Evolutionary conservation across 768 basidiomycete species (phyloP).

Genomic region (Russula earlei): DNA sequence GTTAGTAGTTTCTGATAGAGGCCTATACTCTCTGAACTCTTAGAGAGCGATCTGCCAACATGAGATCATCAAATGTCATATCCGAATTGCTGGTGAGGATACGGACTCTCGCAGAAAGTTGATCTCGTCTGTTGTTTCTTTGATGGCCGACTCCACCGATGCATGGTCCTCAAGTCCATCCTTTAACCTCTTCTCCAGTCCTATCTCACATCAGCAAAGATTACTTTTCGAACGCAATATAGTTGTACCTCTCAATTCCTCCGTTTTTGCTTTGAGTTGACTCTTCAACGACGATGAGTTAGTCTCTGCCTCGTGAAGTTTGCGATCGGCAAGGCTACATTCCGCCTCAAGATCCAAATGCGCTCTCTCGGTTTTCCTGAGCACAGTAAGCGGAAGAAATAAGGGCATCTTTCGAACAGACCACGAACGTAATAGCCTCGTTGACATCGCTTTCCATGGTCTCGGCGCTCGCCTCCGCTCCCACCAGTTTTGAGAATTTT

Average conservation of each 20-base stretch:
- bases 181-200: constrained; percentile 39
- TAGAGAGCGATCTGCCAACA: constrained; percentile 23
- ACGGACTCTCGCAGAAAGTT: constrained; percentile 37
- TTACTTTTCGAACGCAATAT: background rate
- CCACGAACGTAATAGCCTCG: constrained; percentile 43
- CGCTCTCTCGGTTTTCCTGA: constrained; percentile 63
- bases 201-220: constrained; percentile 26
- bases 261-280: constrained; percentile 51
- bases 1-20: constrained; percentile 49
- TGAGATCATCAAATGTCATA: background rate
- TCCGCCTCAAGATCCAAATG: constrained; percentile 39
- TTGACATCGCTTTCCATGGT: constrained; percentile 71
- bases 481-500: constrained; percentile 60
- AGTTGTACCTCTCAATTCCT: constrained; percentile 51
- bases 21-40: constrained; percentile 30
- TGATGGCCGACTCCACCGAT: constrained; percentile 40
- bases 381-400: background rate
- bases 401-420: background rate
- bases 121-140: constrained; percentile 37
- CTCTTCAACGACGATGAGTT: constrained; percentile 48
- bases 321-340: constrained; percentile 38
- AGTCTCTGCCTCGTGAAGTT: constrained; percentile 55
- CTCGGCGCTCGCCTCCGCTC: constrained; percentile 45
- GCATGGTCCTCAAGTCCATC: constrained; percentile 33
- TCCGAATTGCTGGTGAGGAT: background rate